Percentiles rank a stretch among this genome's conserved stretches.
Evolutionary conservation across 805 yeast genomes (phyloP).

Genomic region (Wickerhamomyces rabaulensis): DNA sequence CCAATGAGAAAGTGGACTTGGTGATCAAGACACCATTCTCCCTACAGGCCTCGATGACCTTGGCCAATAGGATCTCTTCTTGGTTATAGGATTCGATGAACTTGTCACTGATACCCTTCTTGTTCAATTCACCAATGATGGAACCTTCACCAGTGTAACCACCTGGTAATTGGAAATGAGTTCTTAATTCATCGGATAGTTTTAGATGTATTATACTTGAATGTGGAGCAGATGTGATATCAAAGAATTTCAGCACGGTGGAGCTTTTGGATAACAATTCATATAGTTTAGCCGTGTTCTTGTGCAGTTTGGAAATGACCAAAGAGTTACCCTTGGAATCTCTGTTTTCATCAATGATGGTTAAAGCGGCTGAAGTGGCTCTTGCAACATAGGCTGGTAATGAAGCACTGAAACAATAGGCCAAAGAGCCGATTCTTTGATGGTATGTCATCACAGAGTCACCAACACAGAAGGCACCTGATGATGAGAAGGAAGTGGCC

Average conservation of each 20-base stretch:
- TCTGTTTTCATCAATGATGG: slow-evolving; percentile 37
- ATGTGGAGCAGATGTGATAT: slow-evolving; percentile 47
- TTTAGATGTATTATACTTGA: slow-evolving; percentile 72
- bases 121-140: slow-evolving; percentile 22
- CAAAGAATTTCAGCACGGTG: slow-evolving; percentile 33
- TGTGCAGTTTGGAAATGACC: slow-evolving; percentile 29
- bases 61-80: slow-evolving; percentile 62
- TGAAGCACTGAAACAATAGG: slow-evolving; percentile 91
- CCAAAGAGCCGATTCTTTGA: slow-evolving; percentile 85
- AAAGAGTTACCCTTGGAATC: slow-evolving; percentile 32
- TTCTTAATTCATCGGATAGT: slow-evolving; percentile 43
- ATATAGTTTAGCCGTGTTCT: slow-evolving; percentile 36
- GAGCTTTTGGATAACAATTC: slow-evolving; percentile 35
- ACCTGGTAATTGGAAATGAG: slow-evolving; percentile 39
- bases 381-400: slow-evolving; percentile 87
- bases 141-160: slow-evolving; percentile 27
- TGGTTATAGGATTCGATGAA: slow-evolving; percentile 31
- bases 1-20: slow-evolving; percentile 57
- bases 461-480: slow-evolving; percentile 95
- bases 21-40: slow-evolving; percentile 52
- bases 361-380: slow-evolving; percentile 51
- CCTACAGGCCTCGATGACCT: slow-evolving; percentile 54
- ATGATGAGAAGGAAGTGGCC: slow-evolving; percentile 74
- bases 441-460: slow-evolving; percentile 77
- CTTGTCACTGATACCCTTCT: slow-evolving; percentile 27